Evolutionary conservation across 140 eudicot species (phyloP), one percentile per base, ranked within the genome.

Genomic region (Anethum foeniculum): DNA sequence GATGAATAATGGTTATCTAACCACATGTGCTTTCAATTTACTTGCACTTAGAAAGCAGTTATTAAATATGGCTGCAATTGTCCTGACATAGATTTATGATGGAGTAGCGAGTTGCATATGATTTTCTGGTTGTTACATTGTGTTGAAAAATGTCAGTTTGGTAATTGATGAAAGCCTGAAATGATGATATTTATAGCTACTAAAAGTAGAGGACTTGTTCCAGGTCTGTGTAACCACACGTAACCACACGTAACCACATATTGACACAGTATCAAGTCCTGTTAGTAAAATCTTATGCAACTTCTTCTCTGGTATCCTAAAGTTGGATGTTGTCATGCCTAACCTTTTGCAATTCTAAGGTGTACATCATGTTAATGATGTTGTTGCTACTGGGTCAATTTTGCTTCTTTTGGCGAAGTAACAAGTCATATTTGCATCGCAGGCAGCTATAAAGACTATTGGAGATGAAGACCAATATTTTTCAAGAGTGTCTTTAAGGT

Each of bases 371-470:
- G 6, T 62, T 25, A 7, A n/a, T 25, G 71, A 62, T 62, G 39
- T 2, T 25, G 36, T 64, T 27, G 71, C 4, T 27, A 27, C 71
- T 25, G 12, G 38, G 16, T 27, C 65, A 10, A 13, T 27, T 64
- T 64, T 74, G 80, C 71, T 27, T 19, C 30, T 79, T 12, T 15
- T 18, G 39, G 46, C 13, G 65, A 25, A 10, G 18, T 25, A 8
- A 15, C 32, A 12, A 28, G 65, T 71, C 80, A 71, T 77, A 28
- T 38, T 56, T 77, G 27, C 72, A 44, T 30, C 84, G 83, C 90
- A 95, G 99, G 99, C 99, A 62, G 88, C 90, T 60, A 52, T 88
- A 75, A 95, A 95, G 92, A 95, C 97, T 68, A 92, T 95, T 76
- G 88, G 89, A 65, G 97, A 95, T 27, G 99, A 95, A 78, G 99